Evolutionary conservation across 1,139 yeast species (phyloP), one percentile per base, ranked within the genome.

Genomic region (Diutina neorugosa): DNA sequence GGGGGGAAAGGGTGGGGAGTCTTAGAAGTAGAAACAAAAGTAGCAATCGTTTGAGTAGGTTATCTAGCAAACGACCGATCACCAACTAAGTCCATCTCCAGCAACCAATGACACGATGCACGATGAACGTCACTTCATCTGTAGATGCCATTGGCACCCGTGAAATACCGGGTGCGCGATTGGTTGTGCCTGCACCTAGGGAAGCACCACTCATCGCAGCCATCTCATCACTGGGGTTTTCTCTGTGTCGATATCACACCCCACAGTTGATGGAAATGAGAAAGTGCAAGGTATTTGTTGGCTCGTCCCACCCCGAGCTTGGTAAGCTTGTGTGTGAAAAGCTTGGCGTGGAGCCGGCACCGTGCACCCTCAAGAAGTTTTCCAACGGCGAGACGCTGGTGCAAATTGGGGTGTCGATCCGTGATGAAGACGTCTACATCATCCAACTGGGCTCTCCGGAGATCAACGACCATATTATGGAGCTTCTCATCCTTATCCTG

Each of bases 381-480:
- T 84, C 96, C 58, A 93, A 93, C 65, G 98, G 98, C 54, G 99
- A 93, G 71, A 93, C 98, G 1, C 87, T 95, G 50, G 96, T 94
- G 49, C 96, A 90, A 64, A 90, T 93, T 58, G 98, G 97, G 44
- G 91, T 82, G 41, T 86, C 95, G 41, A 96, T 93, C 50, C 82
- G 98, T 69, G 98, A 93, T 65, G 96, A 93, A 66, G 98, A 93
- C 65, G 96, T 93, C 44, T 93, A 93, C 65, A 91, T 94, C 61
- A 90, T 93, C 59, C 98, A 94, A 68, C 84, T 95, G 53, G 96
- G 97, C 8, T 86, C 95, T 11, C 85, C 89, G 23, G 79, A 85
- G 53, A 84, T 93, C 59, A 94, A 94, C 65, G 98, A 94, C 65
- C 95, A 90, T 64, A 88, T 94, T 55, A 94, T 94, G 98, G 98